phyloP scores from a whole-genome alignment of 345 rosid species.

The Hibiscus mutabilis region DNA sequence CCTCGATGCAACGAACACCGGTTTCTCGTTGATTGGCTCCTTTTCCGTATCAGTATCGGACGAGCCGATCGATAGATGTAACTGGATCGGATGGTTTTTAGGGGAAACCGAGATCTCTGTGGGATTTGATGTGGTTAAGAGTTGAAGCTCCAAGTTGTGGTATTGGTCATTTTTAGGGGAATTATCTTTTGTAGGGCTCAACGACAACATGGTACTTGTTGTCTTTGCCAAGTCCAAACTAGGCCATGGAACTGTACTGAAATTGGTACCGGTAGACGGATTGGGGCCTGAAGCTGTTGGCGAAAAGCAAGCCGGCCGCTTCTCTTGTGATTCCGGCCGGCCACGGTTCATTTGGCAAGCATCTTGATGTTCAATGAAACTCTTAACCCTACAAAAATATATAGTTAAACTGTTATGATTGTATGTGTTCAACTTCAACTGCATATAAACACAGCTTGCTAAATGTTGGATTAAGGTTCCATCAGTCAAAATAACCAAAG shows the following conservation, averaged over 20 bases:
- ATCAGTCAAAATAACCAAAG: slow-evolving; percentile 19
- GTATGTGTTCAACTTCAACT: slow-evolving; percentile 19
- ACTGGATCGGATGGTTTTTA: slow-evolving; percentile 33
- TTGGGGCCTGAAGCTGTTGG: too few relatives aligned
- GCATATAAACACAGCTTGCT: slow-evolving; percentile 11
- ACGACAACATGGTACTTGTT: slow-evolving; percentile 20
- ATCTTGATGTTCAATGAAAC: slow-evolving; percentile 95
- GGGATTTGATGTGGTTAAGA: slow-evolving; percentile 29
- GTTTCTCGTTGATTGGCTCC: slow-evolving; percentile 15
- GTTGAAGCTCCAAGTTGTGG: slow-evolving; percentile 63
- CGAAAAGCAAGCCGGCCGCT: too few relatives aligned
- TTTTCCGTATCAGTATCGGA: slow-evolving; percentile 17
- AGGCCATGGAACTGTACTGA: slow-evolving; percentile 40
- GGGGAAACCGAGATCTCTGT: slow-evolving; percentile 20
- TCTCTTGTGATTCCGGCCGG: slow-evolving; percentile 31
- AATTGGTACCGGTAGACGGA: slow-evolving; percentile 45
- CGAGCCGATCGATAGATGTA: slow-evolving; percentile 63
- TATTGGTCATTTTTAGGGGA: slow-evolving; percentile 15
- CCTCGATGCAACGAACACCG: slow-evolving; percentile 12
- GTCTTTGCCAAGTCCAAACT: slow-evolving; percentile 29
- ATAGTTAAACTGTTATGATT: too few relatives aligned
- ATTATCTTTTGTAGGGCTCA: slow-evolving; percentile 20
- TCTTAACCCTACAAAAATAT: slow-evolving; percentile 59
- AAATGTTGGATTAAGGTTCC: slow-evolving; percentile 18
- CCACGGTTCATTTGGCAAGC: slow-evolving; percentile 36